Conservation (phyloP, 306 rosid genomes). For the Prunus padus region DNA sequence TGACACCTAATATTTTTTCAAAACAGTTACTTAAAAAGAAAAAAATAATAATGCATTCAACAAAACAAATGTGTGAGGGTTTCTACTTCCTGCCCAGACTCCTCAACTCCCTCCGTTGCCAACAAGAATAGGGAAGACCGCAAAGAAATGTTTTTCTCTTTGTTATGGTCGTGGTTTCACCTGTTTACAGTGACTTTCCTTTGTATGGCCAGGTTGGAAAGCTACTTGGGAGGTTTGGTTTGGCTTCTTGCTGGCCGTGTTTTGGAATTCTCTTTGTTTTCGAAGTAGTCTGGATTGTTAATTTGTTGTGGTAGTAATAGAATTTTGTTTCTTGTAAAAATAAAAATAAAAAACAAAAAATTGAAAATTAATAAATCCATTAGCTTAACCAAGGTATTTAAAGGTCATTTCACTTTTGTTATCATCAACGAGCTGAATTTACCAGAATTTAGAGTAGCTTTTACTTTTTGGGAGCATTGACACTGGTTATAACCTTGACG, state of each 20-base stretch:
- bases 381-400: not conserved
- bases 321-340: not conserved
- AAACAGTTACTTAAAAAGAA: not conserved
- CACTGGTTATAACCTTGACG: not conserved
- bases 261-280: too few relatives aligned
- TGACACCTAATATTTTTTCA: conserved; percentile 12
- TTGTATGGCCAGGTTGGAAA: not conserved
- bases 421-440: not conserved
- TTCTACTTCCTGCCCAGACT: not conserved
- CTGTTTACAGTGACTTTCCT: not conserved
- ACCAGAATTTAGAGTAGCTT: not conserved
- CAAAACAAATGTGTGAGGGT: not conserved
- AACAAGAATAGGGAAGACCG: not conserved
- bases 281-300: not conserved
- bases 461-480: not conserved
- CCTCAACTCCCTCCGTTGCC: not conserved
- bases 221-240: too few relatives aligned
- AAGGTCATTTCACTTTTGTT: not conserved
- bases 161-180: not conserved
- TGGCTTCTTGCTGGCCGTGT: too few relatives aligned
- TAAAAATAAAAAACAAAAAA: not conserved
- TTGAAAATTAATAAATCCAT: not conserved
- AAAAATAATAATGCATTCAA: not conserved
- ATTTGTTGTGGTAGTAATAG: not conserved
- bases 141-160: not conserved